Percentiles rank a stretch among this genome's conserved stretches.
These are phyloP conservation scores for Cymbidium sinense DNA, from an alignment of 106 monocot genomes.

Conservation along the genomic window DNA sequence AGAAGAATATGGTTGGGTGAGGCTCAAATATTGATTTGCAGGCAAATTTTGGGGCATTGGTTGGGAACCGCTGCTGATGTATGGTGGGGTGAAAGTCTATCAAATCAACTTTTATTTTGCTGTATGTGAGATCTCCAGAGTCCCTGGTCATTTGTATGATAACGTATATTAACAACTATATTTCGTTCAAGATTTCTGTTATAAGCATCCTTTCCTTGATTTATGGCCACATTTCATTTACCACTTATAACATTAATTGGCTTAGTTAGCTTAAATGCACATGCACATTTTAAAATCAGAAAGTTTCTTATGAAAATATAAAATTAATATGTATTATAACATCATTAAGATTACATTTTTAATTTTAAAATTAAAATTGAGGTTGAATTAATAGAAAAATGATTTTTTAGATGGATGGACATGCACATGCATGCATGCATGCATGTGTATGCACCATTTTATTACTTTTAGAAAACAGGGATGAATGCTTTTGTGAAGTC, in stretches of 20 bases:
- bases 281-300: too few species aligned
- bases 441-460: neutral
- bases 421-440: neutral
- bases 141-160: neutral
- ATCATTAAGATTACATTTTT: too few species aligned
- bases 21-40: neutral
- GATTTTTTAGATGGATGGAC: too few species aligned
- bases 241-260: neutral
- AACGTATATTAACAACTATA: neutral
- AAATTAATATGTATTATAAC: too few species aligned
- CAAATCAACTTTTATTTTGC: neutral
- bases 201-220: neutral
- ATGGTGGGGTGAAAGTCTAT: neutral
- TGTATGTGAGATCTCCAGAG: neutral
- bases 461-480: neutral
- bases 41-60: neutral
- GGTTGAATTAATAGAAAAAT: neutral
- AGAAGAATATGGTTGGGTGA: neutral
- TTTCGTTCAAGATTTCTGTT: neutral
- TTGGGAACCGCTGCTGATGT: neutral
- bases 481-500: too few species aligned
- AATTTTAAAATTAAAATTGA: too few species aligned
- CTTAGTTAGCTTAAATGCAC: neutral
- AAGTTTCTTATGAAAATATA: too few species aligned
- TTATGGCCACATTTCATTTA: neutral